Conservation (phyloP, 768 basidiomycete genomes). For the Pholiota microspora region DNA sequence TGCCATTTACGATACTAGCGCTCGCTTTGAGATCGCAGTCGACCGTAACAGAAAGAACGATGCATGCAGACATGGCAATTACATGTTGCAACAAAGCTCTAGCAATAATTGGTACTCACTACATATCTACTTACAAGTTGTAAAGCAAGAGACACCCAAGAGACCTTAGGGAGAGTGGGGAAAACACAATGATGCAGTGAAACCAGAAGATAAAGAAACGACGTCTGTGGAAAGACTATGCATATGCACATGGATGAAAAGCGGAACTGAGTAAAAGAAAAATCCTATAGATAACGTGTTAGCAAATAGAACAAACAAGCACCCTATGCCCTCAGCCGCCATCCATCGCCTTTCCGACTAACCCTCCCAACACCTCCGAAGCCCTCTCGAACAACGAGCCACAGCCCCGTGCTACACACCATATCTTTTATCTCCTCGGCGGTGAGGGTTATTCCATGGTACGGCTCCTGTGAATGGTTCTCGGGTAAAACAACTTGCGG, state of each 20-base stretch:
- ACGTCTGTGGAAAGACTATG: too few relatives aligned
- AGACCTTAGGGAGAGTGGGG: too few relatives aligned
- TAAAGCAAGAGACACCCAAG: too few relatives aligned
- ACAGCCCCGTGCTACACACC: constrained; percentile 83
- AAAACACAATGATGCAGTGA: too few relatives aligned
- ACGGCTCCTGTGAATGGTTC: constrained; percentile 19
- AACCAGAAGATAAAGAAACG: too few relatives aligned
- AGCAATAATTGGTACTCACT: too few relatives aligned
- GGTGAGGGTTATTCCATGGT: constrained; percentile 58
- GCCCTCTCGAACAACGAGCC: constrained; percentile 91
- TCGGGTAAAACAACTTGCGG: neutral
- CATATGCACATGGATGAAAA: neutral
- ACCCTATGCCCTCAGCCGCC: constrained; percentile 62
- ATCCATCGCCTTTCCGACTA: constrained; percentile 74
- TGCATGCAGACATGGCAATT: too few relatives aligned
- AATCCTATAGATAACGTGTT: neutral
- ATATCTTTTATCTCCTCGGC: constrained; percentile 95
- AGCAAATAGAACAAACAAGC: neutral
- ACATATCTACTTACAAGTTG: too few relatives aligned
- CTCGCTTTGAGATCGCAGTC: too few relatives aligned
- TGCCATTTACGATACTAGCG: too few relatives aligned
- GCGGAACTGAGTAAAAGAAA: neutral
- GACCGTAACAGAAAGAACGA: too few relatives aligned
- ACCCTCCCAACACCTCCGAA: constrained; percentile 88
- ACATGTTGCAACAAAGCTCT: too few relatives aligned